Conservation (phyloP, 2,329 filamentous ascomycete species). For the Mycogone perniciosa region DNA sequence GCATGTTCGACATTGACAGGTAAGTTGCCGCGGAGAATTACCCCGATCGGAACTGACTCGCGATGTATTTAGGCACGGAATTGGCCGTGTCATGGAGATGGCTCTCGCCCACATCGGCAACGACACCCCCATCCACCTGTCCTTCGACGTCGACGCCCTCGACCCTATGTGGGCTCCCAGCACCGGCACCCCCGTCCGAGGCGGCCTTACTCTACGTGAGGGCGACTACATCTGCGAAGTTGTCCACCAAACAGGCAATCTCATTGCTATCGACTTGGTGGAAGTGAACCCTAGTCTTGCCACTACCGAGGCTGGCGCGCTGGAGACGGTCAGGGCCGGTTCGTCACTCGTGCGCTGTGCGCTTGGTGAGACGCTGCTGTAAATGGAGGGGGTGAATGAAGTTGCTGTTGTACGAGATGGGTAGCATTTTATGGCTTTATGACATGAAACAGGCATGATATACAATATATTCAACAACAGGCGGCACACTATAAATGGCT, state of each 20-base stretch:
- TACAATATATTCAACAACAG: background rate
- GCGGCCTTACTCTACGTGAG: conserved; percentile 87
- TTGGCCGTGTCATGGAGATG: conserved; percentile 96
- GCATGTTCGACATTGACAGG: conserved; percentile 97
- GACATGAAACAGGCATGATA: background rate
- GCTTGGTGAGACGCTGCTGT: conserved; percentile 84
- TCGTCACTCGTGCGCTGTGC: conserved; percentile 89
- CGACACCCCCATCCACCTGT: conserved; percentile 94
- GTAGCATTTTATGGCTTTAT: background rate
- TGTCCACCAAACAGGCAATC: conserved; percentile 71
- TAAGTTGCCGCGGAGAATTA: conserved; percentile 32
- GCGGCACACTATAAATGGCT: background rate
- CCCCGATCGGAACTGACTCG: background rate
- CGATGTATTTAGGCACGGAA: conserved; percentile 60
- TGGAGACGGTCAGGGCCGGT: conserved; percentile 83
- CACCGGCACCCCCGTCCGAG: conserved; percentile 90
- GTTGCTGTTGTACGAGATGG: background rate
- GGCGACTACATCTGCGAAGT: conserved; percentile 94
- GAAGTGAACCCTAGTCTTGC: conserved; percentile 74
- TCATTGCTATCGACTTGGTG: conserved; percentile 75
- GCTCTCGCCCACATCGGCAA: conserved; percentile 90
- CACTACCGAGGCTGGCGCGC: conserved; percentile 57
- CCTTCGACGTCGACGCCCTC: conserved; percentile 93
- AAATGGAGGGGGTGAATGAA: conserved; percentile 5
- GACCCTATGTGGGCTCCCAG: conserved; percentile 95